Evolutionary conservation across 2,329 filamentous ascomycete species (phyloP), one percentile per base, ranked within the genome.

Genomic region (Aspergillus aculeatinus): DNA sequence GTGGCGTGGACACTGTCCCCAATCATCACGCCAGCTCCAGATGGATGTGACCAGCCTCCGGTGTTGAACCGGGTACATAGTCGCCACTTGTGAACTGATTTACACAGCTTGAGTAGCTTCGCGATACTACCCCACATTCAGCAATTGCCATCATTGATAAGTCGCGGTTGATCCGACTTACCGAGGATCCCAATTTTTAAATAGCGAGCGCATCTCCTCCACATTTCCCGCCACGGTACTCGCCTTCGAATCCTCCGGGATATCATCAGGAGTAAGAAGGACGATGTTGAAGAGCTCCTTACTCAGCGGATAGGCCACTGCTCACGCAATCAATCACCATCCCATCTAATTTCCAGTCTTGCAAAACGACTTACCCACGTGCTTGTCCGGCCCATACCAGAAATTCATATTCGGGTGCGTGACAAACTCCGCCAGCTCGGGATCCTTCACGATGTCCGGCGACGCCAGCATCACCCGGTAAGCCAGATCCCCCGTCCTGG

Each of bases 1-100:
- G 86, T 89, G 1, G 87, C 86, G 68, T 90, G 87, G 71, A 86
- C 88, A 2, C 86, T 83, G 67, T 90, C 87, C 50, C 87, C 87
- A 10, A 88, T 72, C 14, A 89, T 78, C 3, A 81, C 83, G 2
- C 84, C 83, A 50, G 76, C 77, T 35, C 85, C 85, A 1, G 65
- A 67, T 0, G 73, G 69, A 66, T 83, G 79, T 7, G 83, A 78
- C 87, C 86, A 89, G 2, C 79, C 82, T 0, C 82, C 77, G 29
- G 89, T 77, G 4, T 81, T 79, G 61, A 80, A 80, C 68, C 87
- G 83, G 59, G 84, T 81, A 61, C 85, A 82, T 56, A 89, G 77
- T 61, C 83, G 82, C 87, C 87, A 89, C 73, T 89, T 86, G 70
- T 83, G 86, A 27, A 88, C 4, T 73, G 72, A 39, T 76, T 72